Conservation (phyloP, 352 stramenopile genomes). For the Pythium utonaiense region DNA sequence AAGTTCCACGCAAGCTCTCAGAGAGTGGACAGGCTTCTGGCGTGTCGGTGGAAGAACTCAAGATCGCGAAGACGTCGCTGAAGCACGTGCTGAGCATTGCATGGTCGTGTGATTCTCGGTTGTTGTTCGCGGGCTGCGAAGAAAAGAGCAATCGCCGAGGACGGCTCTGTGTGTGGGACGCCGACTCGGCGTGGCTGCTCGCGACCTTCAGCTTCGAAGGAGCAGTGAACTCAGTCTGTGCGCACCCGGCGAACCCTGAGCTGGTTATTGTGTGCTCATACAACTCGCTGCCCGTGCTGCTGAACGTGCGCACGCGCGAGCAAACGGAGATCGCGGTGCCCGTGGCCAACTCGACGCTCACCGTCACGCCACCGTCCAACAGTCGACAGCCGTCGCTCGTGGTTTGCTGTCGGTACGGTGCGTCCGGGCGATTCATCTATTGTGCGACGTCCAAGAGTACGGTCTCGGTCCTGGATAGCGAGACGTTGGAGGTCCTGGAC, state of each 20-base stretch:
- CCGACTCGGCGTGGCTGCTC: slow-evolving; percentile 49
- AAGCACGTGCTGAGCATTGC: slow-evolving; percentile 63
- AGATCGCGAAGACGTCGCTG: slow-evolving; percentile 42
- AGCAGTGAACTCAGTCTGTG: slow-evolving; percentile 48
- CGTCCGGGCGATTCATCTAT: slow-evolving; percentile 57
- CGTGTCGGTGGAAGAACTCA: slow-evolving; percentile 47
- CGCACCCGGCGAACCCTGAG: slow-evolving; percentile 50
- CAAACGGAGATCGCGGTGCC: slow-evolving; percentile 32
- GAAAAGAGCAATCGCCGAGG: slow-evolving; percentile 56
- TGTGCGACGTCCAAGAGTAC: slow-evolving; percentile 66
- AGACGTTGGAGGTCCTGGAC: slow-evolving; percentile 44
- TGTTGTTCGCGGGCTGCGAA: slow-evolving; percentile 63
- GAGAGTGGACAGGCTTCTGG: slow-evolving; percentile 4
- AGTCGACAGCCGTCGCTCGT: slow-evolving; percentile 53
- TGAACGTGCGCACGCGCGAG: slow-evolving; percentile 42
- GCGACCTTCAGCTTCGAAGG: slow-evolving; percentile 57
- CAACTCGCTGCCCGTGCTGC: slow-evolving; percentile 48
- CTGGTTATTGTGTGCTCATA: slow-evolving; percentile 56
- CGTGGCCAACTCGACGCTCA: slow-evolving; percentile 48
- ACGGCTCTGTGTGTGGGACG: slow-evolving; percentile 67
- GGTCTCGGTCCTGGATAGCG: slow-evolving; percentile 52
- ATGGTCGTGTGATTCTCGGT: slow-evolving; percentile 64
- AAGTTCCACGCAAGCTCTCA: slow-evolving; percentile 8
- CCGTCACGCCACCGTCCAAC: slow-evolving; percentile 44
- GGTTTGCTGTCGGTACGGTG: slow-evolving; percentile 47